Percentiles rank a stretch among this genome's conserved stretches.
These are phyloP conservation scores for Asclepias syriaca DNA, from an alignment of 257 asterid genomes.

Conservation along the genomic window DNA sequence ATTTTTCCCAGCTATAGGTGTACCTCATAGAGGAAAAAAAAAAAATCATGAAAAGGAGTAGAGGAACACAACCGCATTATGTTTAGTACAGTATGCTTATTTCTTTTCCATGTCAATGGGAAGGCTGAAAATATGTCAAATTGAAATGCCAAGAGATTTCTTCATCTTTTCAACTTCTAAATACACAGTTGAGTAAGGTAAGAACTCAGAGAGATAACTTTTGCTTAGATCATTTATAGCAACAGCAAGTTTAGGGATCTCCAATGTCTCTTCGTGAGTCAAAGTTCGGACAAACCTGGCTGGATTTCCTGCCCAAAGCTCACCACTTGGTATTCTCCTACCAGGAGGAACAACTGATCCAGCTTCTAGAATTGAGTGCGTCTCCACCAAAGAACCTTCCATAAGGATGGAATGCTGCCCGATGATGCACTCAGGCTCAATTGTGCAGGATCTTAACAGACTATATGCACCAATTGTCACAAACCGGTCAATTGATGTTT, in stretches of 20 bases:
- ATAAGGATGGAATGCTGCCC: conserved; percentile 90
- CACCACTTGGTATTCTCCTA: conserved; percentile 89
- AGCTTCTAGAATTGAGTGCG: conserved; percentile 88
- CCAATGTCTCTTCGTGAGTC: conserved; percentile 79
- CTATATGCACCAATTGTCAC: conserved; percentile 89
- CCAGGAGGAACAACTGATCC: conserved; percentile 97
- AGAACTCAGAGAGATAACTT: conserved; percentile 66
- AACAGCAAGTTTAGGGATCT: conserved; percentile 85
- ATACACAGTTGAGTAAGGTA: conserved; percentile 85
- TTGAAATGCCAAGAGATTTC: conserved; percentile 62
- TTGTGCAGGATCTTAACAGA: conserved; percentile 80
- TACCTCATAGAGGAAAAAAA: not conserved
- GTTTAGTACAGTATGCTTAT: not conserved
- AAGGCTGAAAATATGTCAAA: conserved; percentile 30
- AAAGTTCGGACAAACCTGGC: conserved; percentile 81
- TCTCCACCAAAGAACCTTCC: conserved; percentile 94
- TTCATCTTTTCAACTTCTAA: conserved; percentile 96
- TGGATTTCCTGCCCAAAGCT: conserved; percentile 97
- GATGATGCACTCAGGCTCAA: conserved; percentile 93
- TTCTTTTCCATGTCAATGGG: not conserved
- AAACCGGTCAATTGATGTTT: conserved; percentile 70
- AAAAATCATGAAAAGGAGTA: not conserved
- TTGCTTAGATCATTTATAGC: conserved; percentile 76
- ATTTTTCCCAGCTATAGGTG: not conserved
- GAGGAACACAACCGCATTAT: not conserved